A percentile compares a stretch with the other conserved stretches of the same genome.
phyloP scores from a whole-genome alignment of 2,329 filamentous ascomycete genomes.

The Aureobasidium sp. region DNA sequence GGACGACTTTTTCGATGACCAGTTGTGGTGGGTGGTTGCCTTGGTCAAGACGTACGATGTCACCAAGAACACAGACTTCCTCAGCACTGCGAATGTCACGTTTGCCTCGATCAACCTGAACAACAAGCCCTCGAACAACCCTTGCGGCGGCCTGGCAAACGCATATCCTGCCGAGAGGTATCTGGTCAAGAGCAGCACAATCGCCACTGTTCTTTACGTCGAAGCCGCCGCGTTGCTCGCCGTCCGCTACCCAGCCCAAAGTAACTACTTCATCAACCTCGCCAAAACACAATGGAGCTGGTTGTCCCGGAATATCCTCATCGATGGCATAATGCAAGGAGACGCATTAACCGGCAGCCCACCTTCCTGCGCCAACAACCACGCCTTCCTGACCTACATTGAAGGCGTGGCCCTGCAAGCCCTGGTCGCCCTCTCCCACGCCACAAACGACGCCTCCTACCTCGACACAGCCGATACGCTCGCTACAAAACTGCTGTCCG shows the following conservation, averaged over 20 bases:
- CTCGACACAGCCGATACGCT: conserved; percentile 30
- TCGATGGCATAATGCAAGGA: conserved; percentile 39
- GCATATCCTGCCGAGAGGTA: conserved; percentile 36
- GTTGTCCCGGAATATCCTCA: conserved; percentile 44
- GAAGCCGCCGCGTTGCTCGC: conserved; percentile 47
- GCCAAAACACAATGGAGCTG: conserved; percentile 43
- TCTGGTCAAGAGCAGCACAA: conserved; percentile 42
- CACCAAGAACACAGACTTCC: conserved; percentile 32
- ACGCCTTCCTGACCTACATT: conserved; percentile 41
- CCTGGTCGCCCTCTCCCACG: conserved; percentile 44
- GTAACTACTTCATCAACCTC: conserved; percentile 34
- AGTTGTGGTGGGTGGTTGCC: conserved; percentile 45
- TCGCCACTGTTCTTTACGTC: conserved; percentile 50
- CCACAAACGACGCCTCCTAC: conserved; percentile 24
- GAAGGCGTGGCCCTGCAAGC: conserved; percentile 54
- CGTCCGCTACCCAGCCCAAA: conserved; percentile 35
- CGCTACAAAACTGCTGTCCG: conserved; percentile 20
- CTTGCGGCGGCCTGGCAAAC: conserved; percentile 35
- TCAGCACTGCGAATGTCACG: conserved; percentile 23
- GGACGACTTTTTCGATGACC: conserved; percentile 43
- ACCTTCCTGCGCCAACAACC: conserved; percentile 45
- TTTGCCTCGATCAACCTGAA: conserved; percentile 38
- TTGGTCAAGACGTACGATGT: conserved; percentile 49
- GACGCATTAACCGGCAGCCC: conserved; percentile 18
- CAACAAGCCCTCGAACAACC: conserved; percentile 31